These are phyloP conservation scores for Lachnellula cervina DNA, from an alignment of 2,329 filamentous ascomycete genomes.

Conservation along the genomic window DNA sequence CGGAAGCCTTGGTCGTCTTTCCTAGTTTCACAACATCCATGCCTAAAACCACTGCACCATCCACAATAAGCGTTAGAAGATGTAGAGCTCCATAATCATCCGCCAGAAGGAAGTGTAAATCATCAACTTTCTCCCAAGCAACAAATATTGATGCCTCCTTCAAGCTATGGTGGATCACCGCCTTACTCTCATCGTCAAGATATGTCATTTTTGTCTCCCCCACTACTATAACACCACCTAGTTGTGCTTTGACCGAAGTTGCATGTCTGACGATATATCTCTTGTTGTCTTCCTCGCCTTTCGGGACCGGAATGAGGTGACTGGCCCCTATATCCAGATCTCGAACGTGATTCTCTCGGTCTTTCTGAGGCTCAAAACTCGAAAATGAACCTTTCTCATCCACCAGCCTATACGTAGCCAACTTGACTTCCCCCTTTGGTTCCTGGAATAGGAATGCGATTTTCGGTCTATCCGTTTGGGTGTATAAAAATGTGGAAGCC, in stretches of 20 bases:
- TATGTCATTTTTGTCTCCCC: slow-evolving; percentile 82
- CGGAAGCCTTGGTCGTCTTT: slow-evolving; percentile 68
- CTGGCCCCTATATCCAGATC: slow-evolving; percentile 52
- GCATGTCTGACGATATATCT: slow-evolving; percentile 55
- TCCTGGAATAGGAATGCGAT: slow-evolving; percentile 64
- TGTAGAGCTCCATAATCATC: slow-evolving; percentile 88
- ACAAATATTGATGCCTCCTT: slow-evolving; percentile 79
- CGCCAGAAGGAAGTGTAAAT: slow-evolving; percentile 76
- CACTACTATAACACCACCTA: slow-evolving; percentile 68
- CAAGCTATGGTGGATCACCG: slow-evolving; percentile 59
- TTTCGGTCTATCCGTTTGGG: slow-evolving; percentile 49
- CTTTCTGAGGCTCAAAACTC: slow-evolving; percentile 49
- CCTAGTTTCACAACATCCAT: slow-evolving; percentile 66
- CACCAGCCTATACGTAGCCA: slow-evolving; percentile 57
- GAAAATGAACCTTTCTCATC: slow-evolving; percentile 52
- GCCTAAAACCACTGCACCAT: slow-evolving; percentile 61
- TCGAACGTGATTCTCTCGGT: slow-evolving; percentile 50
- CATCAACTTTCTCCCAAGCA: slow-evolving; percentile 84
- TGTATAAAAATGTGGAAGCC: slow-evolving; percentile 61
- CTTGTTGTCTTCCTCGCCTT: slow-evolving; percentile 52
- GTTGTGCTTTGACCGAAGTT: slow-evolving; percentile 45
- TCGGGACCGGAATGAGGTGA: slow-evolving; percentile 59
- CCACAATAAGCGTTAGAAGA: slow-evolving; percentile 72
- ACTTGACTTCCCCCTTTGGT: slow-evolving; percentile 50
- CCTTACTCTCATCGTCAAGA: slow-evolving; percentile 71